Conservation (phyloP, 73 alveolate genomes). For the Paramecium octaurelia region DNA sequence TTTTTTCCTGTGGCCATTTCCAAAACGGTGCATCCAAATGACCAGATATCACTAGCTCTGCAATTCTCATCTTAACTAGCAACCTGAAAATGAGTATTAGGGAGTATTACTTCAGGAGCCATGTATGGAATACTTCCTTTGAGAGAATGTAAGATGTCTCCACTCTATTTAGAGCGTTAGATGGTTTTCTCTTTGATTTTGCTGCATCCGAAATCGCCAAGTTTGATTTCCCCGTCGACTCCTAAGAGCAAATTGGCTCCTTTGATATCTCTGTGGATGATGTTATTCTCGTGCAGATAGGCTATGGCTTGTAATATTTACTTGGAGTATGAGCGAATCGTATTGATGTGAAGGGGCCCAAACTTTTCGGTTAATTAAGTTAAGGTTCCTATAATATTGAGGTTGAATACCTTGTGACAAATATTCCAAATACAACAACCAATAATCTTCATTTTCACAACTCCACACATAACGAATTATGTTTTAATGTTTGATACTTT, state of each 20-base stretch:
- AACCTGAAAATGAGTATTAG: not conserved
- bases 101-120: slow-evolving; percentile 64
- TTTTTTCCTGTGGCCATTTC: slow-evolving; percentile 62
- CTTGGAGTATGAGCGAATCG: slow-evolving; percentile 44
- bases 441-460: not conserved
- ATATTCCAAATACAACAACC: slow-evolving; percentile 49
- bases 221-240: slow-evolving; percentile 76
- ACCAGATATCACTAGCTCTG: slow-evolving; percentile 60
- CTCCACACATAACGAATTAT: slow-evolving; percentile 3
- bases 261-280: slow-evolving; percentile 92
- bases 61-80: not conserved
- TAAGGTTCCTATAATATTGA: not conserved
- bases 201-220: slow-evolving; percentile 91
- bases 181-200: slow-evolving; percentile 50
- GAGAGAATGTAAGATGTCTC: not conserved
- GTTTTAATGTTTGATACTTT: slow-evolving; percentile 28
- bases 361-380: slow-evolving; percentile 36
- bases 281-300: slow-evolving; percentile 71
- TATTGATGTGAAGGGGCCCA: slow-evolving; percentile 29
- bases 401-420: not conserved
- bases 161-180: not conserved
- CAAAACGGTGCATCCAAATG: slow-evolving; percentile 63
- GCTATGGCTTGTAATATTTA: slow-evolving; percentile 77
- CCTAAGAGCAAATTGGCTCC: slow-evolving; percentile 88
- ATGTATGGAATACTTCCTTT: slow-evolving; percentile 57